Conservation (phyloP, 148 eudicot genomes). For the Vaccinium myrtillus region DNA sequence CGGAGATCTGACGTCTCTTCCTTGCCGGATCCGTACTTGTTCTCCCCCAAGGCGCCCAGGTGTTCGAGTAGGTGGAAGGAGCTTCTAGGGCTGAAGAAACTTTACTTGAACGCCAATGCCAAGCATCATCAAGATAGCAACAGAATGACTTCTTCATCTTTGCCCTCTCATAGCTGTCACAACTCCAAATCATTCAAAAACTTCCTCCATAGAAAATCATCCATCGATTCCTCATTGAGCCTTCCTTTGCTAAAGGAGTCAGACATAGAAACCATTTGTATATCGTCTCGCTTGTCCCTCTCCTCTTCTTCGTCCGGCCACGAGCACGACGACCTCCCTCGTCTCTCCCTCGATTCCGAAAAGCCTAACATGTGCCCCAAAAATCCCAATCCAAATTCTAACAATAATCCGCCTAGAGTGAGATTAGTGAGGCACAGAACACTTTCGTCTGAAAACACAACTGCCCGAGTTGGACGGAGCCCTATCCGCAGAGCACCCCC, state of each 20-base stretch:
- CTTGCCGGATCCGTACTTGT: constrained; percentile 42
- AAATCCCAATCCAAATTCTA: constrained; percentile 14
- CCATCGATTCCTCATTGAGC: constrained; percentile 40
- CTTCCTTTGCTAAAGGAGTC: constrained; percentile 56
- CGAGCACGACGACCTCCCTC: constrained; percentile 64
- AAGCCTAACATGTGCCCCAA: constrained; percentile 25
- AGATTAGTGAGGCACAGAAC: constrained; percentile 34
- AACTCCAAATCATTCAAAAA: constrained; percentile 39
- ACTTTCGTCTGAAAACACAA: constrained; percentile 26
- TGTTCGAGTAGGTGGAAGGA: constrained; percentile 88
- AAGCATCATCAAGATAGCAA: constrained; percentile 17
- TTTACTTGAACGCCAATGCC: constrained; percentile 31
- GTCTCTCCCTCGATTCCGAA: constrained; percentile 63
- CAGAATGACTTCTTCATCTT: constrained; percentile 24
- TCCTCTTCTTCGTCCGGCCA: constrained; percentile 66
- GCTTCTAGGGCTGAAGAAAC: constrained; percentile 64
- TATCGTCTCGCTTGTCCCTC: constrained; percentile 49
- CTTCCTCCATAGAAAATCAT: constrained; percentile 52
- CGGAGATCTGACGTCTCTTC: constrained; percentile 25
- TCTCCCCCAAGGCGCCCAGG: constrained; percentile 83
- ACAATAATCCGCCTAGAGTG: constrained; percentile 28
- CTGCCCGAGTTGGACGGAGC: constrained; percentile 32
- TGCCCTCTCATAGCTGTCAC: background rate
- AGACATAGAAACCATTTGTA: constrained; percentile 38
- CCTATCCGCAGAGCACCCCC: constrained; percentile 32